Percentiles rank a stretch among this genome's conserved stretches.
Conservation (phyloP, 148 eudicot genomes). For the Rhododendron ferrugineum region DNA sequence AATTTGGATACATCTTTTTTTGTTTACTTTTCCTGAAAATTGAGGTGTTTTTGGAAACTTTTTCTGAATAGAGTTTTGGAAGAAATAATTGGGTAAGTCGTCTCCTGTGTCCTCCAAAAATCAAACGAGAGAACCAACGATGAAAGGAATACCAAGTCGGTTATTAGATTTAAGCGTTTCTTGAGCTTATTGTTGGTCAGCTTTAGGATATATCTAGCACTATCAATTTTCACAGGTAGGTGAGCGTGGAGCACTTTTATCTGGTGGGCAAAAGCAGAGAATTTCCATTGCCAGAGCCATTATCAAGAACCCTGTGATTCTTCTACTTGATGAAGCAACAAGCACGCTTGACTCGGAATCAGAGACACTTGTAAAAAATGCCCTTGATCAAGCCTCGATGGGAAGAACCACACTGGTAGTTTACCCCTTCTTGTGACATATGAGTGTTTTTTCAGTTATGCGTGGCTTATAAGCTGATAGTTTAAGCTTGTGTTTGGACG, state of each 20-base stretch:
- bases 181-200: background rate
- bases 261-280: slow-evolving; percentile 96
- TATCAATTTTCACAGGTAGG: slow-evolving; percentile 51
- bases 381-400: background rate
- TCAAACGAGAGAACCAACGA: background rate
- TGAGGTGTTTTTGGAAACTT: background rate
- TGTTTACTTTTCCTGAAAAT: background rate
- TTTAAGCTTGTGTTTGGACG: background rate
- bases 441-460: background rate
- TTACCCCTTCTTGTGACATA: background rate
- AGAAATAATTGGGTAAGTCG: background rate
- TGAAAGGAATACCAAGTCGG: background rate
- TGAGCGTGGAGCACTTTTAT: slow-evolving; percentile 76
- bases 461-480: background rate
- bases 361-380: background rate
- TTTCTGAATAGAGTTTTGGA: background rate
- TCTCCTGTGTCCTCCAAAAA: background rate
- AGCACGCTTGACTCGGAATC: slow-evolving; percentile 69
- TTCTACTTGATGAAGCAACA: slow-evolving; percentile 93
- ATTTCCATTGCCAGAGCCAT: slow-evolving; percentile 91
- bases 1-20: background rate
- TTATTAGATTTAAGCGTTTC: background rate
- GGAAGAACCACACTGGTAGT: slow-evolving; percentile 4
- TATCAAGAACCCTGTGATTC: slow-evolving; percentile 77
- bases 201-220: background rate